Evolutionary conservation across 2,329 filamentous ascomycete genomes (phyloP), one percentile per base, ranked within the genome.

Genomic region (Cordyceps javanica): DNA sequence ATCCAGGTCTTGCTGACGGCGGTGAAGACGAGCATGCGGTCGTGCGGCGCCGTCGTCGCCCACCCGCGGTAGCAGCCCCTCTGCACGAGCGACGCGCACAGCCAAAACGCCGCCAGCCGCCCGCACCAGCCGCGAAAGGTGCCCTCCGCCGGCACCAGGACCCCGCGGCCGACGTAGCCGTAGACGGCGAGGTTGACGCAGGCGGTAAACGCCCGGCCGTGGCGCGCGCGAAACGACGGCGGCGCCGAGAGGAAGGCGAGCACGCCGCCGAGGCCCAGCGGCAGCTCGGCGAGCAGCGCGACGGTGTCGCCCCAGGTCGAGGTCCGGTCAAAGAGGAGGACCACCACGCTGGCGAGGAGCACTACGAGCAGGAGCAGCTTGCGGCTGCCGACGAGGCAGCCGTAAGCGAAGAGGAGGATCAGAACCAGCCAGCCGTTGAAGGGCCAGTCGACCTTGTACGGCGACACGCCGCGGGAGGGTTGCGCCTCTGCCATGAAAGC

Each of bases 171-270:
- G 26, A 60, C 46, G 41, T 55, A 45, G 26, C 32, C 42, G 30
- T 50, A 60, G 11, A 58, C 36, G 34, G 36, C 55, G 36, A 60
- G 46, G 49, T 60, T 60, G 36, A 60, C 49, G 42, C 48, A 55
- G 5, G 30, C 34, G 32, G 58, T 57, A 19, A 58, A 51, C 21
- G 58, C 44, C 28, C 38, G 55, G 3, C 55, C 41, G 32, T 50
- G 50, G n/a, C 28, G 36, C 48, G 23, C 36, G 48, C 55, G 55
- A 19, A 46, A 41, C 2, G 39, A 25, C 5, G 41, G 49, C 23
- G 39, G 5, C 2, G 46, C 28, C 9, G 32, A 49, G 42, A 60
- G 55, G 39, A 54, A 60, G 16, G 26, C n/a, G 4, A 58, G 44
- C n/a, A 60, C 49, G 6, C 32, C 48, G 5, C 58, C 58, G 16